Evolutionary conservation across 257 asterid genomes (phyloP), one percentile per base, ranked within the genome.

Genomic region (Solanum ossicruentum): DNA sequence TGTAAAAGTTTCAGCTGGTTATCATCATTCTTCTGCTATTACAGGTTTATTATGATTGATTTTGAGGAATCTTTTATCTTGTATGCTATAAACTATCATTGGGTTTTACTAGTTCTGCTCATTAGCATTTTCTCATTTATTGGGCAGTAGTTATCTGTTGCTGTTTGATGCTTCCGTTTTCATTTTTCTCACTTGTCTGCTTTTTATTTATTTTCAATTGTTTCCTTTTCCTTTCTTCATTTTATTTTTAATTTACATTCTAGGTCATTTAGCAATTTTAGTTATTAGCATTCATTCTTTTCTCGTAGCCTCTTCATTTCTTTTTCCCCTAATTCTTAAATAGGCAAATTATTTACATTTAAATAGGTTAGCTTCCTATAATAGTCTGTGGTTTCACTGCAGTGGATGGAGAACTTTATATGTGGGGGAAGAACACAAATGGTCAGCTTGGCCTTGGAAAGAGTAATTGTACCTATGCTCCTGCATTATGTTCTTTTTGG

Each of bases 401-500:
- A 96, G 99, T 87, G 89, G 97, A 96, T 84, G 98, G 98, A 20
- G 98, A 92, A 82, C 97, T 96, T 86, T 94, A 96, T 87, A 85
- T 92, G 90, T 96, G 99, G 99, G 99, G 98, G 41, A 96, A 89
- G 88, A 96, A 96, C 87, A 86, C 96, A 86, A 91, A 88, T 82
- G 99, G 98, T 82, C 99, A 96, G 87, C 98, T 96, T 86, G 99
- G 98, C 87, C 93, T 95, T 82, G 98, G 99, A 89, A 96, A 95
- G 91, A 96, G 99, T 95, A 94, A 90, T 87, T 65, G 71, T 56
- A 57, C 84, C 43, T 77, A 26, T 77, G 63, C 82, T 51, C 63
- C 51, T 9, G 61, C 52, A 45, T 77, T 57, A 32, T 26, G 21
- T 81, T 61, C 69, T 43, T 61, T 84, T 32, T 79, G 56, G 63